Evolutionary conservation across 2,329 filamentous ascomycete species (phyloP).

Genomic region (Colletotrichum higginsianum): DNA sequence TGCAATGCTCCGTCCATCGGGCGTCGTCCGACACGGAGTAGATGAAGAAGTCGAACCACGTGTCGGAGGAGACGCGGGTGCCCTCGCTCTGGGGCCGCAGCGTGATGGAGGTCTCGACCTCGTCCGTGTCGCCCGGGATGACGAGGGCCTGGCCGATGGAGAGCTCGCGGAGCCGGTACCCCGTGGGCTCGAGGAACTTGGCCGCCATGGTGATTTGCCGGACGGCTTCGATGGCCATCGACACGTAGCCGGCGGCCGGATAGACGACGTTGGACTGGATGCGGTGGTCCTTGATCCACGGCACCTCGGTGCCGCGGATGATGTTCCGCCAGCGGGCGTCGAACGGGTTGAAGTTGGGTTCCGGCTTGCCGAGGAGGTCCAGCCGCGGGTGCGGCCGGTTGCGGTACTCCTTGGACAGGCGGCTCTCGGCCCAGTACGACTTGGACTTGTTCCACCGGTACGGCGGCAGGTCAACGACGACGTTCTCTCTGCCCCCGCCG

Average conservation of each 20-base stretch:
- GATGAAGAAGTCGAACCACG: constrained; percentile 22
- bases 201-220: constrained; percentile 12
- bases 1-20: constrained; percentile 20
- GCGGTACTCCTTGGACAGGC: constrained; percentile 28
- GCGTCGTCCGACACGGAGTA: constrained; percentile 11
- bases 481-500: background rate
- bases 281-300: constrained; percentile 64
- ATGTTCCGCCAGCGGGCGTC: constrained; percentile 28
- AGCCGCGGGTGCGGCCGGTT: constrained; percentile 18
- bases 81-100: constrained; percentile 23
- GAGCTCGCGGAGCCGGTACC: constrained; percentile 41
- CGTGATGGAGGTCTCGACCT: constrained; percentile 26
- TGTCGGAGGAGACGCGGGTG: constrained; percentile 1
- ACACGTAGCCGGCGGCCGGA: constrained; percentile 52
- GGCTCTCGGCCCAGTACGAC: constrained; percentile 22
- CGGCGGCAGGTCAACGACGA: constrained; percentile 36
- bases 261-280: constrained; percentile 60
- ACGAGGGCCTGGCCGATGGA: constrained; percentile 36
- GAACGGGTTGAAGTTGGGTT: constrained; percentile 21
- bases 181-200: constrained; percentile 12
- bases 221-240: constrained; percentile 45
- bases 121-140: constrained; percentile 14
- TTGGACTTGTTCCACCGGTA: constrained; percentile 38
- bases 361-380: constrained; percentile 27
- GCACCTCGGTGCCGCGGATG: constrained; percentile 50